Conservation (phyloP, 1,284 basidiomycete species). For the Cystobasidiaceae sp. region DNA sequence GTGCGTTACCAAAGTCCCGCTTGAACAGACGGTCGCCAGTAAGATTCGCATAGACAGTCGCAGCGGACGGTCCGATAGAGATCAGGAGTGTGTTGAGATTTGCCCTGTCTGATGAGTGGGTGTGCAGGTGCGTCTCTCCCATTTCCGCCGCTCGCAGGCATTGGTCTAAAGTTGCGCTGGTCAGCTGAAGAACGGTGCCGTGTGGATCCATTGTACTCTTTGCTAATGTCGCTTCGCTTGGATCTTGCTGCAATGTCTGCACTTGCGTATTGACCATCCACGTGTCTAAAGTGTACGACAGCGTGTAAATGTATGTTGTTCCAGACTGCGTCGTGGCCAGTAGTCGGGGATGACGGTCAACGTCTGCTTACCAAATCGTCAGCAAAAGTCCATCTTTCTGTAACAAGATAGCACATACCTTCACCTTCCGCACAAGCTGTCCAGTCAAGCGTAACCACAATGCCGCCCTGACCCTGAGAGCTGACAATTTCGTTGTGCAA, state of each 20-base stretch:
- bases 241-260: background rate
- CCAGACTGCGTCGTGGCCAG: conserved; percentile 8
- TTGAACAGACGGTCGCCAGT: conserved; percentile 16
- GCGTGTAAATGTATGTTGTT: conserved; percentile 6
- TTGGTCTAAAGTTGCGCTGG: conserved; percentile 7
- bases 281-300: conserved; percentile 17
- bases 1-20: conserved; percentile 8
- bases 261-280: conserved; percentile 29
- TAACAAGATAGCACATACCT: background rate
- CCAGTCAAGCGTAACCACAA: conserved; percentile 3
- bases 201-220: conserved; percentile 1
- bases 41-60: conserved; percentile 20
- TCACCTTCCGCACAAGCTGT: conserved; percentile 20
- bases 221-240: background rate
- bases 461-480: background rate
- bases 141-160: conserved; percentile 7
- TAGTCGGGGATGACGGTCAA: conserved; percentile 12
- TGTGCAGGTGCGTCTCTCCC: background rate
- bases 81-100: conserved; percentile 13
- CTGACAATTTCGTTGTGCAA: conserved; percentile 9
- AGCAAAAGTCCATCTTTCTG: background rate
- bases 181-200: conserved; percentile 6
- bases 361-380: background rate
- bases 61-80: background rate
- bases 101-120: background rate